phyloP scores from a whole-genome alignment of 768 basidiomycete genomes.

The Trametes coccinea region DNA sequence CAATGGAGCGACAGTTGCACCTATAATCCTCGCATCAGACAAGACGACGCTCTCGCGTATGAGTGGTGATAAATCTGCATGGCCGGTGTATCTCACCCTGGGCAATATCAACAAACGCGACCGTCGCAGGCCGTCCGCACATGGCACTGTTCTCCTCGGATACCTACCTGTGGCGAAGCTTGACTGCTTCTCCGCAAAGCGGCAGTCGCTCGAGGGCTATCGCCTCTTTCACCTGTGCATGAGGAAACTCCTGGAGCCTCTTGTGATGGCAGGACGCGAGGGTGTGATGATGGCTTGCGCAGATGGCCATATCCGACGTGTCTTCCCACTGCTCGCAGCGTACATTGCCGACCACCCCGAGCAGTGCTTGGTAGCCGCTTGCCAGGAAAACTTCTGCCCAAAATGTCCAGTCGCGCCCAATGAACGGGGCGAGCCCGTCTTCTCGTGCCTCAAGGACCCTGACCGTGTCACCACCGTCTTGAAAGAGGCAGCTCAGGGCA shows the following conservation, averaged over 20 bases:
- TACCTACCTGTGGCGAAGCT: slow-evolving; percentile 36
- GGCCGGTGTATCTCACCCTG: slow-evolving; percentile 36
- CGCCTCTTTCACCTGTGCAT: no score
- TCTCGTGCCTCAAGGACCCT: slow-evolving; percentile 7
- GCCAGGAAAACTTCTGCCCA: slow-evolving; percentile 30
- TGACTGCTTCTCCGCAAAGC: slow-evolving; percentile 24
- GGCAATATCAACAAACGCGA: slow-evolving; percentile 32
- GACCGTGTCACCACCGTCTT: neutral
- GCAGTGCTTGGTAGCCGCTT: slow-evolving; percentile 39
- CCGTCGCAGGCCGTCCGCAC: slow-evolving; percentile 23
- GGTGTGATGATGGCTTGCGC: no score
- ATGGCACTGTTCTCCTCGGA: slow-evolving; percentile 28
- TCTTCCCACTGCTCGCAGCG: slow-evolving; percentile 42
- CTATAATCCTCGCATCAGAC: slow-evolving; percentile 34
- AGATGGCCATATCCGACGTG: slow-evolving; percentile 19
- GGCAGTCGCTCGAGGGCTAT: slow-evolving; percentile 17
- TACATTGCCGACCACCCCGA: slow-evolving; percentile 47
- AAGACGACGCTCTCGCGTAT: slow-evolving; percentile 32
- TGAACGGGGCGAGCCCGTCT: slow-evolving; percentile 21
- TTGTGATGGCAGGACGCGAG: no score
- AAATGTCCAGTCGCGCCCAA: slow-evolving; percentile 29
- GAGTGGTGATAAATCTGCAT: slow-evolving; percentile 33
- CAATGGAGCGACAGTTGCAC: slow-evolving; percentile 29
- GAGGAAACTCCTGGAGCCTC: no score
- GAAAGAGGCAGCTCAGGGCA: neutral